These are phyloP conservation scores for Aeminium ludgeri DNA, from an alignment of 495 filamentous ascomycete genomes.

Conservation along the genomic window DNA sequence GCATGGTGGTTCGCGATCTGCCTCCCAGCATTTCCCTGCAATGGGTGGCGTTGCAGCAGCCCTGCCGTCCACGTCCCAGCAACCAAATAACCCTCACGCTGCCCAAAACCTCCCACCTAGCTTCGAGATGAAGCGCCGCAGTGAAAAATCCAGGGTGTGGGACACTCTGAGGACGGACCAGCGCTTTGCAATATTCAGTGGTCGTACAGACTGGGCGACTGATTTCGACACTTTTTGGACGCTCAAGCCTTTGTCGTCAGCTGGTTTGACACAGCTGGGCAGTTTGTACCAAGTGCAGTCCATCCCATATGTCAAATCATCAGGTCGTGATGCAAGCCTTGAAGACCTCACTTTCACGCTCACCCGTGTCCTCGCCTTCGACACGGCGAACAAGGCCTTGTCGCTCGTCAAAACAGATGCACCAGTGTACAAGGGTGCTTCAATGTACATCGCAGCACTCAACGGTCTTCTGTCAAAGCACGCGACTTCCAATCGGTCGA, in stretches of 20 bases:
- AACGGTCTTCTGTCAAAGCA: slow-evolving; percentile 1
- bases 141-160: not conserved
- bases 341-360: not conserved
- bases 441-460: not conserved
- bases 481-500: not conserved
- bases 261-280: too few species aligned
- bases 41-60: too few species aligned
- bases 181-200: not conserved
- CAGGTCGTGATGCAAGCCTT: not conserved
- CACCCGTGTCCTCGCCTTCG: not conserved
- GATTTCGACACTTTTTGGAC: not conserved
- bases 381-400: not conserved
- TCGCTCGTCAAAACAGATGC: too few species aligned
- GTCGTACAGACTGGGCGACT: not conserved
- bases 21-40: too few species aligned
- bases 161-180: not conserved
- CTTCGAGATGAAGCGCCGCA: not conserved
- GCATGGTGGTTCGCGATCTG: not conserved
- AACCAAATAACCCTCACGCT: too few species aligned
- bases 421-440: not conserved
- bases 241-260: not conserved
- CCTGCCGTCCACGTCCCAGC: too few species aligned
- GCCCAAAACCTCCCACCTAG: not conserved
- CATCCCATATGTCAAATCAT: too few species aligned
- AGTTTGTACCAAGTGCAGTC: too few species aligned